Percentiles rank a stretch among this genome's conserved stretches.
Evolutionary conservation across 1,284 basidiomycete genomes (phyloP).

Genomic region (Tausonia pullulans): DNA sequence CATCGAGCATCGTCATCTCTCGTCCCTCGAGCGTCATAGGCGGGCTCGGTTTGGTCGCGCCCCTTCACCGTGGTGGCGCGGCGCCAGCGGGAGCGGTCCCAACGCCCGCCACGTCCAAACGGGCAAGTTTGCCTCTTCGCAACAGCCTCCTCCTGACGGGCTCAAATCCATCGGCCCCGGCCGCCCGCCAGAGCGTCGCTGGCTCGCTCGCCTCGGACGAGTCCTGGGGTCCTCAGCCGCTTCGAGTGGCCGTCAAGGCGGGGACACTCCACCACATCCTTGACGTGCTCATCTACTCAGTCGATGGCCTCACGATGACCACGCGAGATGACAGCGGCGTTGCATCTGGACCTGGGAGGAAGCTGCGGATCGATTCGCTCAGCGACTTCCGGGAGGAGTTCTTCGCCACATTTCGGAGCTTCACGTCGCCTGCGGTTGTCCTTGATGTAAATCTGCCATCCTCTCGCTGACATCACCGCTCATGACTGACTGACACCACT

Average conservation of each 20-base stretch:
- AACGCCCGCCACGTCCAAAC: too few species aligned
- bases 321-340: slow-evolving; percentile 73
- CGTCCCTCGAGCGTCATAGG: not conserved
- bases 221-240: slow-evolving; percentile 30
- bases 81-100: too few species aligned
- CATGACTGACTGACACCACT: not conserved
- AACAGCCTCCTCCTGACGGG: not conserved
- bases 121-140: too few species aligned
- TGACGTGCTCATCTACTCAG: slow-evolving; percentile 57
- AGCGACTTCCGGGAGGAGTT: slow-evolving; percentile 58
- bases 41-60: too few species aligned
- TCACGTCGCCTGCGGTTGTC: slow-evolving; percentile 61
- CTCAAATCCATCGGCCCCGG: not conserved
- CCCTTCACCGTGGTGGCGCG: too few species aligned
- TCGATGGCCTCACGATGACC: slow-evolving; percentile 61
- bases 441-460: slow-evolving; percentile 53
- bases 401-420: slow-evolving; percentile 68
- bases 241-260: slow-evolving; percentile 61
- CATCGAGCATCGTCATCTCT: slow-evolving; percentile 9
- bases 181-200: slow-evolving; percentile 17
- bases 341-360: slow-evolving; percentile 57
- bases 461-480: slow-evolving; percentile 7
- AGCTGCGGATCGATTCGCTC: slow-evolving; percentile 51
- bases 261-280: slow-evolving; percentile 63
- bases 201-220: slow-evolving; percentile 4